Evolutionary conservation across 2,329 filamentous ascomycete genomes (phyloP).

Genomic region (Mycosphaerelloides madeirae): DNA sequence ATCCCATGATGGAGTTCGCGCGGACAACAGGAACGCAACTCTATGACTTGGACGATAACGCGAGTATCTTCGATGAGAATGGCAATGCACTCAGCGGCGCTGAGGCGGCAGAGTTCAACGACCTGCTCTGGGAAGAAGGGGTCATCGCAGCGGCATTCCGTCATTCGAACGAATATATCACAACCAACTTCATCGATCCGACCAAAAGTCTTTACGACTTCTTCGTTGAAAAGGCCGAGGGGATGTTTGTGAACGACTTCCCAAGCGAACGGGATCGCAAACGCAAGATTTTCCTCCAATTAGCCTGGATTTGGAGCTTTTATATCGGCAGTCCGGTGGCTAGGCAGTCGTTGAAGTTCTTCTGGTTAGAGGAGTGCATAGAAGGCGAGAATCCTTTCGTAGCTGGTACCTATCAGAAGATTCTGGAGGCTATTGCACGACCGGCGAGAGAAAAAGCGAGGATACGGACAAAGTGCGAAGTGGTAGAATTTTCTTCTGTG

Average conservation of each 20-base stretch:
- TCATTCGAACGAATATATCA: slow-evolving; percentile 55
- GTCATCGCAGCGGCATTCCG: slow-evolving; percentile 65
- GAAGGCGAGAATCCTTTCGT: slow-evolving; percentile 65
- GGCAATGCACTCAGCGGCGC: slow-evolving; percentile 48
- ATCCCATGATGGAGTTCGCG: slow-evolving; percentile 65
- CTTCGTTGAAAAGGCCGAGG: slow-evolving; percentile 47
- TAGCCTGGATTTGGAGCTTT: slow-evolving; percentile 64
- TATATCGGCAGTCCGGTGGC: slow-evolving; percentile 64
- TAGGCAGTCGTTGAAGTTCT: slow-evolving; percentile 67
- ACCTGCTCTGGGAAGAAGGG: slow-evolving; percentile 56
- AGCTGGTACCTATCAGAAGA: slow-evolving; percentile 55
- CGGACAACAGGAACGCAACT: slow-evolving; percentile 54
- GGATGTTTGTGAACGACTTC: slow-evolving; percentile 35
- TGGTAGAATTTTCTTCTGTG: slow-evolving; percentile 38
- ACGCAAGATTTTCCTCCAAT: slow-evolving; percentile 48
- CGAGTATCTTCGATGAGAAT: slow-evolving; percentile 53
- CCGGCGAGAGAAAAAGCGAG: slow-evolving; percentile 53
- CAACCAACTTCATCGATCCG: slow-evolving; percentile 44
- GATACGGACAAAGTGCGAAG: slow-evolving; percentile 48
- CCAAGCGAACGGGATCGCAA: slow-evolving; percentile 39
- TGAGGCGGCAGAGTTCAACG: slow-evolving; percentile 38
- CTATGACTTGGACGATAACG: slow-evolving; percentile 51
- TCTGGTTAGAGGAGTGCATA: slow-evolving; percentile 74
- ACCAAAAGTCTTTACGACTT: slow-evolving; percentile 54
- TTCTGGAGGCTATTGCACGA: slow-evolving; percentile 56